phyloP scores from a whole-genome alignment of 768 basidiomycete genomes.

The Boletus sp. region DNA sequence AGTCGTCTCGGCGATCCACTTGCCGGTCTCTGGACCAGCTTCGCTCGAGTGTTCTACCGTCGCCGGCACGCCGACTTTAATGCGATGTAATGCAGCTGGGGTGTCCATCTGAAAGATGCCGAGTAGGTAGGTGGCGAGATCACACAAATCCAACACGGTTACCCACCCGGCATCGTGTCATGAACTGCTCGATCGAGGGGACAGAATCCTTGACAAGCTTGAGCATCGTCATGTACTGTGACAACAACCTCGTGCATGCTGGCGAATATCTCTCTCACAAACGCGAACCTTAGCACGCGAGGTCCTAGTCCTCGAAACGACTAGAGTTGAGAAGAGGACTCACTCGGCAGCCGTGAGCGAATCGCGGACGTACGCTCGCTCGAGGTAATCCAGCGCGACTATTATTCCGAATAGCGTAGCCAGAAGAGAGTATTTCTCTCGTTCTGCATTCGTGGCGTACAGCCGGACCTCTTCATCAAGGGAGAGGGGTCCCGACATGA shows the following conservation, averaged over 20 bases:
- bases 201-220: conserved; percentile 93
- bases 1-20: conserved; percentile 98
- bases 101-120: conserved; percentile 72
- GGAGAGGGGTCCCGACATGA: conserved; percentile 40
- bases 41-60: conserved; percentile 95
- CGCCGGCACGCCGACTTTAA: conserved; percentile 92
- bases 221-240: conserved; percentile 96
- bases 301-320: neutral
- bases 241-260: conserved; percentile 89
- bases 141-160: neutral
- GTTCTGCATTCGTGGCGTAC: conserved; percentile 82
- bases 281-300: conserved; percentile 6
- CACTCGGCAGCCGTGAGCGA: conserved; percentile 89
- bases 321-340: conserved; percentile 32
- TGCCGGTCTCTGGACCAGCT: conserved; percentile 88
- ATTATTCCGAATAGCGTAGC: conserved; percentile 92
- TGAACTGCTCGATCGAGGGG: conserved; percentile 84
- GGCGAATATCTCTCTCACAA: conserved; percentile 82
- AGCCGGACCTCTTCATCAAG: conserved; percentile 93
- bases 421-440: conserved; percentile 84
- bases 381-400: conserved; percentile 89
- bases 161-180: conserved; percentile 80
- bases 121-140: neutral
- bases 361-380: conserved; percentile 93
- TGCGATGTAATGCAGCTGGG: conserved; percentile 86